Percentiles rank a stretch among this genome's conserved stretches.
phyloP scores from a whole-genome alignment of 805 yeast species.

The Kodamaea fukazawae region DNA sequence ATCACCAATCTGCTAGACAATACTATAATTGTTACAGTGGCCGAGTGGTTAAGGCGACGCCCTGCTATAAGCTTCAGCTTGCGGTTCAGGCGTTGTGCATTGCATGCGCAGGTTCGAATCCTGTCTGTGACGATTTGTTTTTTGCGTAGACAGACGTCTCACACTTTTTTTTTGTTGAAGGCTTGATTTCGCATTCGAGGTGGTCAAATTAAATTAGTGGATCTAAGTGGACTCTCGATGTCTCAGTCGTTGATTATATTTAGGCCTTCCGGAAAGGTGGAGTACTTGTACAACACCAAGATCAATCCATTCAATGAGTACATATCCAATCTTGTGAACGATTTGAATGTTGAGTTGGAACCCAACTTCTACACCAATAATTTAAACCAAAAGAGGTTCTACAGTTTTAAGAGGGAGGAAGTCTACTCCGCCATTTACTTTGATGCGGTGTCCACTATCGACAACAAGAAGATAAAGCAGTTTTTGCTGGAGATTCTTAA shows the following conservation, averaged over 20 bases:
- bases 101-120: conserved; percentile 55
- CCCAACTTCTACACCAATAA: conserved; percentile 31
- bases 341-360: conserved; percentile 32
- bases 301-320: conserved; percentile 40
- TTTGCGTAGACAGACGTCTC: conserved; percentile 9
- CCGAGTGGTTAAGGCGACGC: conserved; percentile 39
- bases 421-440: conserved; percentile 37
- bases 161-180: conserved; percentile 1
- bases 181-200: neutral
- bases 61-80: conserved; percentile 16
- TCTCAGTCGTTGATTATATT: conserved; percentile 41
- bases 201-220: neutral
- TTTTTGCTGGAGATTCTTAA: conserved; percentile 33
- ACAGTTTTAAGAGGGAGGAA: conserved; percentile 25
- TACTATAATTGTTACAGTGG: conserved; percentile 22
- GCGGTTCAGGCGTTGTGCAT: conserved; percentile 25
- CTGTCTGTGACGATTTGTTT: conserved; percentile 46
- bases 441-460: conserved; percentile 39
- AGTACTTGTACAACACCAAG: conserved; percentile 36
- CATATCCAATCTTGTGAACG: conserved; percentile 34
- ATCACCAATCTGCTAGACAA: too few species aligned
- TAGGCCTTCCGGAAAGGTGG: conserved; percentile 33
- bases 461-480: conserved; percentile 34
- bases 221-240: conserved; percentile 20
- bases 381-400: conserved; percentile 34